phyloP scores from a whole-genome alignment of 176 grass and related monocot species.

The Ananas comosus region DNA sequence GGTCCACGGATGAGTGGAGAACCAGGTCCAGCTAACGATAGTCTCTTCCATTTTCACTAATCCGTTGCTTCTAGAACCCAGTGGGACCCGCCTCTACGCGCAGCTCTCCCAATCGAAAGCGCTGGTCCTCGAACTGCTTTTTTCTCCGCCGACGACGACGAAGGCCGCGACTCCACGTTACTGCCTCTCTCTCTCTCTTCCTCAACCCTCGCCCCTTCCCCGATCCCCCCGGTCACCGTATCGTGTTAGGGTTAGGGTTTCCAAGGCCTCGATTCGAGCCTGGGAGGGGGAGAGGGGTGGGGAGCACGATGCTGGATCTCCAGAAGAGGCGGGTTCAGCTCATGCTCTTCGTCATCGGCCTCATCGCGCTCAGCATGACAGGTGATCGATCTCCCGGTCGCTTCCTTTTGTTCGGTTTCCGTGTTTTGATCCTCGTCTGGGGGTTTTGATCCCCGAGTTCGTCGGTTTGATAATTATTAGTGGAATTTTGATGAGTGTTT shows the following conservation, averaged over 20 bases:
- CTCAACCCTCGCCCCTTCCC: neutral
- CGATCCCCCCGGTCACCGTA: neutral
- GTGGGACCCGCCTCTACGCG: neutral
- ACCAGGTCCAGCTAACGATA: neutral
- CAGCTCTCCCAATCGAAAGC: neutral
- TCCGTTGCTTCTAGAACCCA: neutral
- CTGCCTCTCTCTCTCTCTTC: conserved; percentile 1
- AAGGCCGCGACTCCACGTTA: neutral
- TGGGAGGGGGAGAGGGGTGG: neutral
- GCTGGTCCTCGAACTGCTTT: neutral
- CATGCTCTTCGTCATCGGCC: conserved; percentile 39
- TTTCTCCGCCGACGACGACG: conserved; percentile 3
- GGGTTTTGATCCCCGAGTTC: neutral
- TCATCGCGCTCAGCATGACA: conserved; percentile 90
- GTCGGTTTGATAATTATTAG: neutral
- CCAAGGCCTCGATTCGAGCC: neutral
- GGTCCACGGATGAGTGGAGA: neutral
- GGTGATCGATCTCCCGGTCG: conserved; percentile 33
- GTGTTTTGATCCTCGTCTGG: neutral
- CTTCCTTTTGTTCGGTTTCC: neutral
- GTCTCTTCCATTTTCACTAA: neutral
- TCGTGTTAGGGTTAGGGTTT: conserved; percentile 11
- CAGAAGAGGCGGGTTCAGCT: conserved; percentile 74
- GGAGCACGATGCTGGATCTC: conserved; percentile 57
- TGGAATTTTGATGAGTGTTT: too few species aligned